Conservation (phyloP, 768 basidiomycete genomes). For the Lactarius psammicola region DNA sequence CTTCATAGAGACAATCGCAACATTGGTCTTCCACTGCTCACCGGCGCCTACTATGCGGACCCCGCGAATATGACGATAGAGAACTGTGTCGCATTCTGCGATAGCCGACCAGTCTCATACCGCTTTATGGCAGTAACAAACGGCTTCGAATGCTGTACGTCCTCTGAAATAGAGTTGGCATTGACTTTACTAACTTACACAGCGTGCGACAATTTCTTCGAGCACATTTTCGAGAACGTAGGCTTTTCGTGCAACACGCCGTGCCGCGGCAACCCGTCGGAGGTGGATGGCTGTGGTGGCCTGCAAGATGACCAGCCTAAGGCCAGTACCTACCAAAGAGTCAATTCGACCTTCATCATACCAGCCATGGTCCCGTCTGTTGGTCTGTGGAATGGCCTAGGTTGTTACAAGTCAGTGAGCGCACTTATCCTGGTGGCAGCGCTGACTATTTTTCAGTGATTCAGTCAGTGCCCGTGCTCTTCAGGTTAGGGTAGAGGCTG, state of each 20-base stretch:
- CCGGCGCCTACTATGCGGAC: constrained; percentile 45
- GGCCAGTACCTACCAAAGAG: constrained; percentile 57
- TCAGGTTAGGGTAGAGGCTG: constrained; percentile 35
- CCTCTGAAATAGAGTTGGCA: neutral
- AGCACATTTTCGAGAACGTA: constrained; percentile 48
- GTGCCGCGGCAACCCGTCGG: constrained; percentile 57
- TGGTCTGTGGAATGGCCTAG: constrained; percentile 64
- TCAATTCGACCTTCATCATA: constrained; percentile 43
- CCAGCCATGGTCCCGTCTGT: constrained; percentile 53
- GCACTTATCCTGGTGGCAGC: rapidly evolving
- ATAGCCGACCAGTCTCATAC: constrained; percentile 39
- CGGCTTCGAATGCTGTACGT: constrained; percentile 55
- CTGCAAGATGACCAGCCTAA: constrained; percentile 38
- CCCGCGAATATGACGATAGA: constrained; percentile 59
- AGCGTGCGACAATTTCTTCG: constrained; percentile 31
- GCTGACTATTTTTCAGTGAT: constrained; percentile 33
- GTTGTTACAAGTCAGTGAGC: constrained; percentile 62
- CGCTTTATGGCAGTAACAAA: constrained; percentile 70
- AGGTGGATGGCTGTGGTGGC: constrained; percentile 56
- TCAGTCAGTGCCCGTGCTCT: constrained; percentile 37
- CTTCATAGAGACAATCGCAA: neutral
- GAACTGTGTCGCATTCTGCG: constrained; percentile 45
- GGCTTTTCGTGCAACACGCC: constrained; percentile 54
- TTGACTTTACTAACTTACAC: neutral
- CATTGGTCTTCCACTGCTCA: constrained; percentile 40